Evolutionary conservation across 129 eudicot genomes (phyloP).

Genomic region (Centaurea solstitialis): DNA sequence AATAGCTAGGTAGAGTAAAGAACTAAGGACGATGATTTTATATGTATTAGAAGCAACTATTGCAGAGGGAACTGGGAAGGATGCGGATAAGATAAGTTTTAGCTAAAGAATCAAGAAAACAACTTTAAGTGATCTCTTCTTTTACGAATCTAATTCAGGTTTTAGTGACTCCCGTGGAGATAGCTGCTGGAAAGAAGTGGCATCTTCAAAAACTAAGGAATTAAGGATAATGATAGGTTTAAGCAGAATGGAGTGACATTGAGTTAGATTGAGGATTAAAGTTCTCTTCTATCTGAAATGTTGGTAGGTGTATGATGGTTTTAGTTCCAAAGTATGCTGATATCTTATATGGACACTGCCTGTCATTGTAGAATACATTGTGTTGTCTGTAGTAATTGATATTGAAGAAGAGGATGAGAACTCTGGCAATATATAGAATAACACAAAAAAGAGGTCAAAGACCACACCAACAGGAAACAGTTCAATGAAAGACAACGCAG

Average conservation of each 20-base stretch:
- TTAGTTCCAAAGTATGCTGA: not conserved
- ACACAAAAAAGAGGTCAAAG: too few relatives aligned
- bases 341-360: not conserved
- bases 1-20: constrained; percentile 4
- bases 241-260: not conserved
- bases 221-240: not conserved
- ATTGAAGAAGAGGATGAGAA: too few relatives aligned
- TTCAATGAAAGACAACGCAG: too few relatives aligned
- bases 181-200: not conserved
- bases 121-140: not conserved
- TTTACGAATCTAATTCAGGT: not conserved
- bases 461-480: too few relatives aligned
- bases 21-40: not conserved
- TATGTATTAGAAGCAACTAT: not conserved
- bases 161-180: not conserved
- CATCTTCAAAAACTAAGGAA: not conserved
- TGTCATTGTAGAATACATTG: not conserved
- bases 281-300: not conserved
- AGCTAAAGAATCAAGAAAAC: not conserved
- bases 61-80: not conserved
- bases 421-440: too few relatives aligned
- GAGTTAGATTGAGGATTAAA: not conserved
- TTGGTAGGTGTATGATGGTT: not conserved
- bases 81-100: not conserved
- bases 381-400: not conserved